Percentiles rank a stretch among this genome's conserved stretches.
phyloP scores from a whole-genome alignment of 2,329 filamentous ascomycete species.

The Botrytis squamosa region DNA sequence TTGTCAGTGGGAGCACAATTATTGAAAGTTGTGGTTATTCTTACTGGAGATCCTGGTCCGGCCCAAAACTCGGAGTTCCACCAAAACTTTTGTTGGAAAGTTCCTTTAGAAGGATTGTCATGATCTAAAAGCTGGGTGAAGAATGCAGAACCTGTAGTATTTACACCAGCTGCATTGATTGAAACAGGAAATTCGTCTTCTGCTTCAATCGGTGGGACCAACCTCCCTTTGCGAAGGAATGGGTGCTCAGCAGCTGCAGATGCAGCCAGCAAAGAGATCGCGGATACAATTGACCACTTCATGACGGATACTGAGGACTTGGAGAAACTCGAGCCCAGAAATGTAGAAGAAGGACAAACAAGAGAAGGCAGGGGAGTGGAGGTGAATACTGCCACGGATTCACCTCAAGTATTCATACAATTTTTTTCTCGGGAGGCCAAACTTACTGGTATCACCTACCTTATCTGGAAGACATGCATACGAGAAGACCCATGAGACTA shows the following conservation, averaged over 20 bases:
- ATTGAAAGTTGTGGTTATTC: slow-evolving; percentile 20
- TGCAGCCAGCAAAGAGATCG: slow-evolving; percentile 26
- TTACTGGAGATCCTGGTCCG: slow-evolving; percentile 54
- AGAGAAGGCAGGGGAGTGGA: neutral
- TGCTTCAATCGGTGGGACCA: slow-evolving; percentile 32
- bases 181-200: slow-evolving; percentile 25
- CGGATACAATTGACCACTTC: slow-evolving; percentile 33
- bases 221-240: slow-evolving; percentile 28
- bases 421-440: neutral
- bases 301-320: slow-evolving; percentile 23
- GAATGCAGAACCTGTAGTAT: slow-evolving; percentile 31
- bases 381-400: neutral
- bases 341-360: neutral
- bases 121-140: slow-evolving; percentile 57
- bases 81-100: slow-evolving; percentile 54
- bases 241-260: slow-evolving; percentile 26
- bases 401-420: slow-evolving; percentile 4
- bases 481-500: neutral
- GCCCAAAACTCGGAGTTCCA: slow-evolving; percentile 52
- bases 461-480: slow-evolving; percentile 17
- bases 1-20: neutral
- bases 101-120: slow-evolving; percentile 52
- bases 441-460: slow-evolving; percentile 19
- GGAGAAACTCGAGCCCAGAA: neutral
- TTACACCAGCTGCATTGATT: slow-evolving; percentile 16